Conservation (phyloP, 495 filamentous ascomycete genomes). For the Trichoderma asperelloides region DNA sequence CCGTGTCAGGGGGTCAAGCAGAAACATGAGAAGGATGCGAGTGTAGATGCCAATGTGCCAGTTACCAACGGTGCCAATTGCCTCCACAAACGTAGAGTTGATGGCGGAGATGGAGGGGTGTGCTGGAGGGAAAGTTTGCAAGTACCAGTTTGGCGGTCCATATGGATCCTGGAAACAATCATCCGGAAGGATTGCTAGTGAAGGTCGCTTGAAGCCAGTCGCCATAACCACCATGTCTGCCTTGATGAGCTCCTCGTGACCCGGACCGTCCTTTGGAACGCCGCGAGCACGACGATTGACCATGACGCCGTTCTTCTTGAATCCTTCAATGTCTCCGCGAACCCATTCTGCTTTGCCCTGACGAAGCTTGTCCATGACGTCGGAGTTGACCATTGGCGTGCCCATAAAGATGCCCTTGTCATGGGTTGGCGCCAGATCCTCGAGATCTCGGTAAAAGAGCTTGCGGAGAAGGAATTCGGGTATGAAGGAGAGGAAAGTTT, state of each 20-base stretch:
- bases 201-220: slow-evolving; percentile 69
- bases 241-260: slow-evolving; percentile 49
- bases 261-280: slow-evolving; percentile 65
- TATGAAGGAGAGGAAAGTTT: slow-evolving; percentile 66
- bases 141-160: slow-evolving; percentile 76
- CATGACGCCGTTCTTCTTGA: slow-evolving; percentile 53
- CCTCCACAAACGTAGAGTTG: slow-evolving; percentile 77
- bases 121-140: slow-evolving; percentile 67
- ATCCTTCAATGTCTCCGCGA: slow-evolving; percentile 63
- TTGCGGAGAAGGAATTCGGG: slow-evolving; percentile 65
- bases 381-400: slow-evolving; percentile 80
- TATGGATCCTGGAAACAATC: slow-evolving; percentile 64
- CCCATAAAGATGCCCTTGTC: slow-evolving; percentile 67
- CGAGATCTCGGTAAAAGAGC: slow-evolving; percentile 80
- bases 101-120: slow-evolving; percentile 62
- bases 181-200: slow-evolving; percentile 61
- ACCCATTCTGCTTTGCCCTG: slow-evolving; percentile 68
- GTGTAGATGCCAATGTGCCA: slow-evolving; percentile 90
- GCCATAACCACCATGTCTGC: slow-evolving; percentile 78
- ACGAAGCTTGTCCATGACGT: slow-evolving; percentile 71
- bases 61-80: slow-evolving; percentile 73
- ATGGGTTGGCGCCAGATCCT: slow-evolving; percentile 57
- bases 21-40: slow-evolving; percentile 74
- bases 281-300: slow-evolving; percentile 66
- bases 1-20: slow-evolving; percentile 66